Base-by-base conservation (phyloP, 495 filamentous ascomycete genomes). In the Xylaria cubensis region DNA sequence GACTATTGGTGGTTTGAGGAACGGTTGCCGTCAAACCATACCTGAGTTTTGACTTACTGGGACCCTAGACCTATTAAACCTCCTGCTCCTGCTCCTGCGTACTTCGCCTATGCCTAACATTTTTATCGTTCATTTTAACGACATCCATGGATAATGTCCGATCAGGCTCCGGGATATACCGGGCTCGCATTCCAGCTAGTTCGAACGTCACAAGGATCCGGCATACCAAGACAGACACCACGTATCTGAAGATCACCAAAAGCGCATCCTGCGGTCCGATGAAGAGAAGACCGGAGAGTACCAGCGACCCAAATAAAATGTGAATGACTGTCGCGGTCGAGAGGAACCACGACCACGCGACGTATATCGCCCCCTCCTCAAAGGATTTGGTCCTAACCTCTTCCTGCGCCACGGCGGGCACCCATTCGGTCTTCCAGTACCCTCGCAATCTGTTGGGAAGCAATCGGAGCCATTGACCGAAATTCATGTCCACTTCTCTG, bases 271-370 rank as follows among this genome's bases (percentile, higher is more conserved):
- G 2, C 2, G 68, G 70, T 0, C 64, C 67, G 34, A 80, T 79
- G 46, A 80, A 80, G 34, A 70, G 63, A 50, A 77, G 74, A 62
- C 77, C 76, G 17, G 78, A 80, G 34, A 79, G 74, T 36, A 70
- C 58, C n/a, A 78, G 67, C 17, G 77, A 79, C 34, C 77, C 78
- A 42, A 79, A 80, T 19, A 80, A 56, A 51, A 79, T 64, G 48
- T 76, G 68, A 44, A 72, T 69, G 15, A 71, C 58, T 13, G 72
- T 76, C 24, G 63, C 56, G 5, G 64, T 53, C 15, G 72, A 74
- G 5, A 71, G 67, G 32, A 76, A 59, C 74, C 72, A 74, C 10
- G 72, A 72, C 56, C 69, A 73, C 1, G 34, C 56, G 3, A 78
- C 48, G 64, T 74, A 76, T 12, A 32, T 29, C 26, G 59, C 71